These are phyloP conservation scores for Penicillium sp. DNA, from an alignment of 2,329 filamentous ascomycete genomes.

Conservation along the genomic window DNA sequence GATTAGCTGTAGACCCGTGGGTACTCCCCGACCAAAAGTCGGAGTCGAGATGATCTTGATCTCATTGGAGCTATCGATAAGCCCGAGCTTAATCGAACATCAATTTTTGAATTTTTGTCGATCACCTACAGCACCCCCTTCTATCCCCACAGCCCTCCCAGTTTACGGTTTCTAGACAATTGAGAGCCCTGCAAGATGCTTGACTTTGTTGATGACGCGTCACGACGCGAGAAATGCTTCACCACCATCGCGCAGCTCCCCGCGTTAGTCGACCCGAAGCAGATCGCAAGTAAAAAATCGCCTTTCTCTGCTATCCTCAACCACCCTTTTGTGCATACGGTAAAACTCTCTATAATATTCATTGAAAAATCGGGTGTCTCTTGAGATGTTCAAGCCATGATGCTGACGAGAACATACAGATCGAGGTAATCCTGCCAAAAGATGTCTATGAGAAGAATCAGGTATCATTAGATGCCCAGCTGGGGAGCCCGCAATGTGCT, in stretches of 20 bases:
- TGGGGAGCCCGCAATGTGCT: conserved; percentile 56
- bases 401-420: conserved; percentile 47
- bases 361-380: background rate
- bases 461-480: conserved; percentile 51
- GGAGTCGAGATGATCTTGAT: conserved; percentile 8
- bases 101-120: background rate
- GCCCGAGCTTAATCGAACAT: conserved; percentile 18
- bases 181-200: conserved; percentile 39
- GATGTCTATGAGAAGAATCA: conserved; percentile 59
- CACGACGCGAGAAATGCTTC: conserved; percentile 63
- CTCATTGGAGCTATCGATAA: conserved; percentile 19
- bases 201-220: conserved; percentile 41
- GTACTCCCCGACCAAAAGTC: background rate
- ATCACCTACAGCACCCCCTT: background rate
- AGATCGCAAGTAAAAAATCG: conserved; percentile 70
- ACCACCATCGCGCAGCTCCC: conserved; percentile 69
- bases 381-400: background rate
- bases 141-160: background rate
- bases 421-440: conserved; percentile 70
- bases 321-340: conserved; percentile 70
- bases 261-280: conserved; percentile 68
- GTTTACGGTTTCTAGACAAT: background rate
- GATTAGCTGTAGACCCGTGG: background rate
- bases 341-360: conserved; percentile 27
- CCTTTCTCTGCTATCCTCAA: conserved; percentile 71